A percentile compares a stretch with the other conserved stretches of the same genome.
These are phyloP conservation scores for Zoysia pacifica DNA, from an alignment of 176 grass and related monocot species.

Conservation along the genomic window DNA sequence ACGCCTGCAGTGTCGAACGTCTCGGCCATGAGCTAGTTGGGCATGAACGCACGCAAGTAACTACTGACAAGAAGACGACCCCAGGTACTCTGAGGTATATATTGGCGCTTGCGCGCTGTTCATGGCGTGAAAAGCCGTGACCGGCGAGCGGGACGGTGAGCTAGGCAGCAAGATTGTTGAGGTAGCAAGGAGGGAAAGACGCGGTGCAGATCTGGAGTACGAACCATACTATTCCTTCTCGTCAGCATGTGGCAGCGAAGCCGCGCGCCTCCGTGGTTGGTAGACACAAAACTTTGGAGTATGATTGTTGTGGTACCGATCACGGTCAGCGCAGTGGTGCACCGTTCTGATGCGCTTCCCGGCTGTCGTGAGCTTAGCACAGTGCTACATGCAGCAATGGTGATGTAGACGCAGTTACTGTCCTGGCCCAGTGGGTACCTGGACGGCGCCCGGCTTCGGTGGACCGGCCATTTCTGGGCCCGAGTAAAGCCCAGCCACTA, in stretches of 20 bases:
- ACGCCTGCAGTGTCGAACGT: no score
- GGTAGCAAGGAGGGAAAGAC: neutral
- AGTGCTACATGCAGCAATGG: neutral
- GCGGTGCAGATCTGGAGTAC: neutral
- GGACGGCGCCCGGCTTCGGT: no score
- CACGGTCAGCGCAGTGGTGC: neutral
- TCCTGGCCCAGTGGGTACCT: neutral
- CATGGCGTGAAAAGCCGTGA: no score
- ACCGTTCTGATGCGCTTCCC: neutral
- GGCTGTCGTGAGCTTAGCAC: neutral
- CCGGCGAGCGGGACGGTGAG: no score
- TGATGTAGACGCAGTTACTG: neutral
- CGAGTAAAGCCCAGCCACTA: neutral
- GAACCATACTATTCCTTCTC: neutral
- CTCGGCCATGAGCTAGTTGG: no score
- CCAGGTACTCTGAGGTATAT: no score
- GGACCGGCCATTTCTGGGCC: neutral
- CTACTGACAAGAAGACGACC: no score
- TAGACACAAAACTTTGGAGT: neutral
- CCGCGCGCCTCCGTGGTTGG: slow-evolving; percentile 4
- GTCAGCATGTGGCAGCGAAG: neutral
- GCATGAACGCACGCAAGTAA: no score
- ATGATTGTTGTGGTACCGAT: neutral
- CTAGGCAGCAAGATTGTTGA: neutral
- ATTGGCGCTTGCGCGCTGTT: no score